These are phyloP conservation scores for Epichloe sibirici DNA, from an alignment of 2,329 filamentous ascomycete genomes.

Conservation along the genomic window DNA sequence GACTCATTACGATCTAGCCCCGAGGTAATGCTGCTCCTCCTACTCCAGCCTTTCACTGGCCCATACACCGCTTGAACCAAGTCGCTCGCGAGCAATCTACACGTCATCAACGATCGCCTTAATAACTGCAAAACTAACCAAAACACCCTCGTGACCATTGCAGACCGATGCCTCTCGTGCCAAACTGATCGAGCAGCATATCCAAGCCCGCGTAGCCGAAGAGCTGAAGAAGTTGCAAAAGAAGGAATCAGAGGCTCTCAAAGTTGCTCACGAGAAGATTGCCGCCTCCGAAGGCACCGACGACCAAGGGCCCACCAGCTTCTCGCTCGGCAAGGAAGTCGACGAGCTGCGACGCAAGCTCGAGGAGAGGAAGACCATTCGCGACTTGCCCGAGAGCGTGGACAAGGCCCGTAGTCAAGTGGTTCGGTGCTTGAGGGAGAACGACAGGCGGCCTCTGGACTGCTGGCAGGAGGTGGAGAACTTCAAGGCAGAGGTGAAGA, in stretches of 20 bases:
- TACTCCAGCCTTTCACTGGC: not conserved
- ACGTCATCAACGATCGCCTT: too few relatives aligned
- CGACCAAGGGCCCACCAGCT: constrained; percentile 22
- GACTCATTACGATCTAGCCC: constrained; percentile 72
- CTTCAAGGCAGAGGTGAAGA: constrained; percentile 81
- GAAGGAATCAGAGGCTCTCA: constrained; percentile 56
- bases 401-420: constrained; percentile 65
- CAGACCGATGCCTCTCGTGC: constrained; percentile 83
- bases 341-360: constrained; percentile 46
- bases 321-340: constrained; percentile 47
- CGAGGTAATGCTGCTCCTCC: constrained; percentile 48
- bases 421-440: constrained; percentile 65
- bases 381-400: constrained; percentile 57
- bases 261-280: constrained; percentile 53
- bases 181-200: constrained; percentile 71
- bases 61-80: not conserved
- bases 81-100: too few relatives aligned
- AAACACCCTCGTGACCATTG: not conserved
- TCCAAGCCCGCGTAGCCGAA: constrained; percentile 74
- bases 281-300: constrained; percentile 29
- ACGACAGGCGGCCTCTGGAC: constrained; percentile 81
- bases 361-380: constrained; percentile 50
- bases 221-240: constrained; percentile 73
- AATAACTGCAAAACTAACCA: constrained; percentile 1
- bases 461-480: constrained; percentile 88